These are phyloP conservation scores for Claviceps humidiphila DNA, from an alignment of 2,329 filamentous ascomycete genomes.

Conservation along the genomic window DNA sequence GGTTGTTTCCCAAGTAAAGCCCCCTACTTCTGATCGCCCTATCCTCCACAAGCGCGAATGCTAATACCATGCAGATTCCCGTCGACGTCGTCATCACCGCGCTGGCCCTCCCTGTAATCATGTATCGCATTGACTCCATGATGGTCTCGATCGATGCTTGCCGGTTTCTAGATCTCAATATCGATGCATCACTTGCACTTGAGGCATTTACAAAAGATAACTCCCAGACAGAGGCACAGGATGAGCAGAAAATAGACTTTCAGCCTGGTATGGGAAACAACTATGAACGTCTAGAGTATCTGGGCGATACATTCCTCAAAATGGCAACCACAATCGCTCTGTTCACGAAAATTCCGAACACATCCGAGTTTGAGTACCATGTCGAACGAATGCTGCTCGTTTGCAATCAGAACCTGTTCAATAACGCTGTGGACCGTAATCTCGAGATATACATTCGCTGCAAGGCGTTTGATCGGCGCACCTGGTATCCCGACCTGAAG, in stretches of 20 bases:
- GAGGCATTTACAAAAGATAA: slow-evolving; percentile 91
- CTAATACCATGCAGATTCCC: slow-evolving; percentile 40
- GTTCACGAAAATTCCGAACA: slow-evolving; percentile 61
- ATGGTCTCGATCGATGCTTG: slow-evolving; percentile 71
- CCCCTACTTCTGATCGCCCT: too few species aligned
- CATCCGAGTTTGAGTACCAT: slow-evolving; percentile 78
- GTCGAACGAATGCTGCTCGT: slow-evolving; percentile 82
- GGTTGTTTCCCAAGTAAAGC: slow-evolving; percentile 58
- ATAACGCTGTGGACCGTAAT: slow-evolving; percentile 54
- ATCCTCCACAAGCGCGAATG: background rate
- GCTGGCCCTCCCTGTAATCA: slow-evolving; percentile 68
- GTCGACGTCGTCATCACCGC: slow-evolving; percentile 57
- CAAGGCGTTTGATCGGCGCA: slow-evolving; percentile 64
- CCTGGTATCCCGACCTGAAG: slow-evolving; percentile 77
- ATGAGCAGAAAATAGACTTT: slow-evolving; percentile 54
- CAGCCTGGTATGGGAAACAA: slow-evolving; percentile 83
- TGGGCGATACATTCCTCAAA: slow-evolving; percentile 90
- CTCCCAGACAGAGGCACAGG: slow-evolving; percentile 66
- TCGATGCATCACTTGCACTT: slow-evolving; percentile 58
- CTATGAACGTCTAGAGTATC: slow-evolving; percentile 86
- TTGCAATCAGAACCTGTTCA: slow-evolving; percentile 82
- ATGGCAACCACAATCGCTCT: slow-evolving; percentile 87
- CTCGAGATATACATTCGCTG: slow-evolving; percentile 68
- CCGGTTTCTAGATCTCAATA: slow-evolving; percentile 45
- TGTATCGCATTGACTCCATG: slow-evolving; percentile 69